phyloP scores from a whole-genome alignment of 2,329 filamentous ascomycete species.

The Hortaea werneckii region DNA sequence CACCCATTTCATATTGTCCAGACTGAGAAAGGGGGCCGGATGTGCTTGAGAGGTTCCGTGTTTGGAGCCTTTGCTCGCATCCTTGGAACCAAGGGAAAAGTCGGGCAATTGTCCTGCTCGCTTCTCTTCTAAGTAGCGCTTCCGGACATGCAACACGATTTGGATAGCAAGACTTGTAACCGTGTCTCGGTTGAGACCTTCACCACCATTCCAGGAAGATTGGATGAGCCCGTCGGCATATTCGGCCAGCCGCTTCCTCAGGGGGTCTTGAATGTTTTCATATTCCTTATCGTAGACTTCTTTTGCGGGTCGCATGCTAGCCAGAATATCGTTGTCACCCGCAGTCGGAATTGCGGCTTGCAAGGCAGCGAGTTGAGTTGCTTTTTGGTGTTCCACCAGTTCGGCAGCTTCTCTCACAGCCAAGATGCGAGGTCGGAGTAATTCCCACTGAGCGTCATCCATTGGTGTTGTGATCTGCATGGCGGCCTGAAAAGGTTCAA shows the following conservation, averaged over 20 bases:
- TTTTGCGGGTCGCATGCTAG: conserved; percentile 37
- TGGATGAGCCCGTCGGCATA: conserved; percentile 63
- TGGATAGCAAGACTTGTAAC: conserved; percentile 61
- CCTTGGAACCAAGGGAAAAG: not conserved
- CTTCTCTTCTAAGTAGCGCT: conserved; percentile 39
- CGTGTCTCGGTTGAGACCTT: conserved; percentile 52
- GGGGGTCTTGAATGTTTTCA: conserved; percentile 58
- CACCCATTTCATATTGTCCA: conserved; percentile 82
- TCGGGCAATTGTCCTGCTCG: conserved; percentile 13
- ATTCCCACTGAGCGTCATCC: conserved; percentile 58
- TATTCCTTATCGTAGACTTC: conserved; percentile 58
- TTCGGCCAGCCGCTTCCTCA: conserved; percentile 53
- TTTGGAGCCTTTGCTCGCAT: conserved; percentile 3
- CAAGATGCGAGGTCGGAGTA: conserved; percentile 57
- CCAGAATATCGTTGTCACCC: conserved; percentile 37
- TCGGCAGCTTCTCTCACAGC: conserved; percentile 58
- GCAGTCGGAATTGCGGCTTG: conserved; percentile 39
- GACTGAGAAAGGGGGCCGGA: conserved; percentile 40
- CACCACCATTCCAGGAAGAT: conserved; percentile 54
- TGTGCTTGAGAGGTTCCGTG: conserved; percentile 9
- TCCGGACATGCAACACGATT: conserved; percentile 49
- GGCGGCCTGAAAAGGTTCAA: conserved; percentile 64
- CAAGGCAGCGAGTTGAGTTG: conserved; percentile 31
- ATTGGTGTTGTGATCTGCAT: conserved; percentile 59
- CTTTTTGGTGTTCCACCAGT: conserved; percentile 41